phyloP scores from a whole-genome alignment of 1,284 basidiomycete genomes.

The Pholiota adiposa region DNA sequence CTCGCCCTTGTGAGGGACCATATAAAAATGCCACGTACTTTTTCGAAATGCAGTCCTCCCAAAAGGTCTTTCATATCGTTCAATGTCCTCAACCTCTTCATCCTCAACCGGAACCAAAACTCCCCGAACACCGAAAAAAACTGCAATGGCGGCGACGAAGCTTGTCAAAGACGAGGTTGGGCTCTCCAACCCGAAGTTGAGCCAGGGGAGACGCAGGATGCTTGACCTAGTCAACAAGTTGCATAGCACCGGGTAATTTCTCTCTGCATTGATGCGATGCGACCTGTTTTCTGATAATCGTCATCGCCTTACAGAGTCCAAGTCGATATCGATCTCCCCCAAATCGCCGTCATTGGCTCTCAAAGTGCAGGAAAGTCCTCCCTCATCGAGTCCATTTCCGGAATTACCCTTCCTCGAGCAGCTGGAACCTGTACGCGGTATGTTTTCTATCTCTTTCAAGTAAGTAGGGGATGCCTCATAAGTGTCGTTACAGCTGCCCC shows the following conservation, averaged over 20 bases:
- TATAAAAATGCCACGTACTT: too few relatives aligned
- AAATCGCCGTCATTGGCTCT: constrained; percentile 72
- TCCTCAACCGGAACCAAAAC: too few relatives aligned
- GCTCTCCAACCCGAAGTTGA: neutral
- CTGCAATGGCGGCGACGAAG: too few relatives aligned
- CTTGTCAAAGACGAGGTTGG: neutral
- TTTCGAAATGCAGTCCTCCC: too few relatives aligned
- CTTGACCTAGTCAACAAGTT: constrained; percentile 7
- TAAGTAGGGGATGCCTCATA: too few relatives aligned
- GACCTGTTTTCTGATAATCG: constrained; percentile 10
- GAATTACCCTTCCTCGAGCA: constrained; percentile 69
- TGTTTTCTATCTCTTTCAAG: constrained; percentile 30
- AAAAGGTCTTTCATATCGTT: too few relatives aligned
- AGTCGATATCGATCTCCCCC: constrained; percentile 68
- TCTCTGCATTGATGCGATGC: neutral
- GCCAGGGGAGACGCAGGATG: neutral
- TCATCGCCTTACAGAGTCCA: constrained; percentile 50
- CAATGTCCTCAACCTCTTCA: too few relatives aligned
- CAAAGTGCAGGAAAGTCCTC: constrained; percentile 78
- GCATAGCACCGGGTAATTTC: constrained; percentile 14
- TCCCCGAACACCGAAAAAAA: too few relatives aligned
- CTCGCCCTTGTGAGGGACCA: too few relatives aligned
- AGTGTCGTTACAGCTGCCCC: constrained; percentile 53
- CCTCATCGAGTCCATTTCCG: constrained; percentile 75
- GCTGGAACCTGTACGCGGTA: constrained; percentile 67